Evolutionary conservation across 306 rosid genomes (phyloP).

Genomic region (Potentilla sterilis): DNA sequence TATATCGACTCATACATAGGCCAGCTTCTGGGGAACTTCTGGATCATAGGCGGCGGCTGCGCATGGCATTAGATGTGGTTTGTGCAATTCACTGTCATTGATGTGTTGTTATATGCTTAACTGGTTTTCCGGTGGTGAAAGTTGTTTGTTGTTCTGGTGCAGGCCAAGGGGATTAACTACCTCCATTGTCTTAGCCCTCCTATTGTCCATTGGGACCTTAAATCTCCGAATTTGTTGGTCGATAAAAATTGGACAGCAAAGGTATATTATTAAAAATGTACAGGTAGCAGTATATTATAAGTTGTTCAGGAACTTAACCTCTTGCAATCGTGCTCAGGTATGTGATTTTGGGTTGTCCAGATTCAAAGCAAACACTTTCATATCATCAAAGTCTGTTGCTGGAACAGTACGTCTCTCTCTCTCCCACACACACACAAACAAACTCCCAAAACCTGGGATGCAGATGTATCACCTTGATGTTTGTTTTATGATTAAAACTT

Average conservation of each 20-base stretch:
- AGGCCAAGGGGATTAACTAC: constrained; percentile 99
- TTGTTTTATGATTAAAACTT: background rate
- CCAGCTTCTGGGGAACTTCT: constrained; percentile 79
- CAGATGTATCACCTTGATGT: background rate
- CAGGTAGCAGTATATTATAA: constrained; percentile 13
- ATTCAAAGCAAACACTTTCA: constrained; percentile 86
- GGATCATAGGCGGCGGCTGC: constrained; percentile 76
- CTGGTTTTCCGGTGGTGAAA: constrained; percentile 1
- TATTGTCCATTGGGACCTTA: constrained; percentile 94
- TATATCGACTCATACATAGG: constrained; percentile 81
- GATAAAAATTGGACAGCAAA: constrained; percentile 95
- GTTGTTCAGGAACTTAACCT: constrained; percentile 2
- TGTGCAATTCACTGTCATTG: constrained; percentile 19
- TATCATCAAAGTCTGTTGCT: constrained; percentile 91
- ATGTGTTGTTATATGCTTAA: constrained; percentile 10
- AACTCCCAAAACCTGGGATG: background rate
- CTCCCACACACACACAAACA: background rate
- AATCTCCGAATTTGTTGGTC: constrained; percentile 91
- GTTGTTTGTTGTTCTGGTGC: constrained; percentile 26
- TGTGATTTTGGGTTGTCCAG: constrained; percentile 97
- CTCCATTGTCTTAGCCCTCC: constrained; percentile 93
- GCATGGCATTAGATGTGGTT: constrained; percentile 97
- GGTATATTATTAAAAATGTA: constrained; percentile 37
- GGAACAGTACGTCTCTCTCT: constrained; percentile 74
- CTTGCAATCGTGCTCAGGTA: constrained; percentile 48